Conservation (phyloP, 2,329 filamentous ascomycete species). For the Ophiostoma pallidulum region DNA sequence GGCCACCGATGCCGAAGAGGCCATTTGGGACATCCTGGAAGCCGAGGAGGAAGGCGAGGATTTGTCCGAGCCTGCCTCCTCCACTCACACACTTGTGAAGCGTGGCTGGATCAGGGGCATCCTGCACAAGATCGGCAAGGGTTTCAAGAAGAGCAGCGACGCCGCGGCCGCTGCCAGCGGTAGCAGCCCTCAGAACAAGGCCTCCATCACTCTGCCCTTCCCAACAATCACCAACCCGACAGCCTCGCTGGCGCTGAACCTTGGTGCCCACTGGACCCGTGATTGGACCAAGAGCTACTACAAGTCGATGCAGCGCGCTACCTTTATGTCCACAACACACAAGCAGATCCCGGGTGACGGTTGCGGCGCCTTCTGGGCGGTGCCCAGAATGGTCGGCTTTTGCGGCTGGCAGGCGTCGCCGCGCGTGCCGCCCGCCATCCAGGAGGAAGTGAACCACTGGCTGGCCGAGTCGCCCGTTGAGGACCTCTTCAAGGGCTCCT, state of each 20-base stretch:
- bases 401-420: constrained; percentile 14
- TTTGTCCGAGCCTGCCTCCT: no score
- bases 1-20: no score
- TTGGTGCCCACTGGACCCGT: constrained; percentile 10
- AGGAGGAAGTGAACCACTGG: constrained; percentile 2
- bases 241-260: neutral
- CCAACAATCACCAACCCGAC: constrained; percentile 2
- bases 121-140: neutral
- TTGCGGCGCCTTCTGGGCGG: constrained; percentile 17
- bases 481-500: constrained; percentile 4
- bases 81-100: no score
- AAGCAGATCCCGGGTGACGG: constrained; percentile 15
- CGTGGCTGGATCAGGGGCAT: no score
- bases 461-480: neutral
- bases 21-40: no score
- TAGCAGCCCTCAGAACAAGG: neutral
- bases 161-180: neutral
- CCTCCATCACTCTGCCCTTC: neutral
- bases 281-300: constrained; percentile 13
- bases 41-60: no score
- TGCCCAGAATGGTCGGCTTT: constrained; percentile 10
- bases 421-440: constrained; percentile 5
- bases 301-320: constrained; percentile 7
- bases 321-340: constrained; percentile 10
- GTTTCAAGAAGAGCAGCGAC: neutral